Conservation (phyloP, 164 flowering plant species). For the Chloranthus sessilifolius region DNA sequence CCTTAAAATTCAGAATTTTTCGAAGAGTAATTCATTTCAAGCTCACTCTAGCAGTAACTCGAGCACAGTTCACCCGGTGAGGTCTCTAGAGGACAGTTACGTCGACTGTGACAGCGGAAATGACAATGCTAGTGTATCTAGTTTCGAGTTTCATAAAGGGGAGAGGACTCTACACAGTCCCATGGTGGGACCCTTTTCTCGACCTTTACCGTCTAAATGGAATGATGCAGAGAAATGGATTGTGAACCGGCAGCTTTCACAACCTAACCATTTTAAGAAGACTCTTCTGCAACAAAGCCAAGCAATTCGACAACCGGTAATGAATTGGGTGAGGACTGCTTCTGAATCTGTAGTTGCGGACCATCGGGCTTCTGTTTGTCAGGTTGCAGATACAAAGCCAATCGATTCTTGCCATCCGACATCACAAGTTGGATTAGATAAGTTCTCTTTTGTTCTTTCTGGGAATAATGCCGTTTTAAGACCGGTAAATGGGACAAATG, state of each 20-base stretch:
- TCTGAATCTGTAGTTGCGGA: conserved; percentile 50
- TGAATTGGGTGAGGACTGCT: conserved; percentile 40
- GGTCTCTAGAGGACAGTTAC: conserved; percentile 58
- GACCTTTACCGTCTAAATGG: conserved; percentile 85
- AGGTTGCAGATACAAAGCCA: conserved; percentile 32
- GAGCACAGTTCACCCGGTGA: conserved; percentile 55
- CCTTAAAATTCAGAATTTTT: conserved; percentile 26
- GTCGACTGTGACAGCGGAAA: conserved; percentile 70
- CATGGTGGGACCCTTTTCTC: conserved; percentile 35
- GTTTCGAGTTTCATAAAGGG: conserved; percentile 88
- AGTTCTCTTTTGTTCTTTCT: conserved; percentile 38
- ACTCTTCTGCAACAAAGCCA: conserved; percentile 26
- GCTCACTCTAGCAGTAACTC: conserved; percentile 22
- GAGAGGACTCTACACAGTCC: conserved; percentile 47
- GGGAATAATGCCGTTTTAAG: conserved; percentile 18
- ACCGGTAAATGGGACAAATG: conserved; percentile 23
- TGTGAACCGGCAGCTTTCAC: conserved; percentile 44
- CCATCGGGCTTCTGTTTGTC: conserved; percentile 20
- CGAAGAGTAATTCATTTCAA: conserved; percentile 21
- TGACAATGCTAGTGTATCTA: conserved; percentile 72
- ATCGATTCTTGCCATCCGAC: conserved; percentile 46
- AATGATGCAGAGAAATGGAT: conserved; percentile 98
- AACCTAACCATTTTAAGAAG: conserved; percentile 37
- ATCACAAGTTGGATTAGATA: conserved; percentile 34
- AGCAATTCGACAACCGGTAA: conserved; percentile 25